A percentile compares a stretch with the other conserved stretches of the same genome.
Conservation (phyloP, 2,329 filamentous ascomycete genomes). For the Epichloe gansuensis region DNA sequence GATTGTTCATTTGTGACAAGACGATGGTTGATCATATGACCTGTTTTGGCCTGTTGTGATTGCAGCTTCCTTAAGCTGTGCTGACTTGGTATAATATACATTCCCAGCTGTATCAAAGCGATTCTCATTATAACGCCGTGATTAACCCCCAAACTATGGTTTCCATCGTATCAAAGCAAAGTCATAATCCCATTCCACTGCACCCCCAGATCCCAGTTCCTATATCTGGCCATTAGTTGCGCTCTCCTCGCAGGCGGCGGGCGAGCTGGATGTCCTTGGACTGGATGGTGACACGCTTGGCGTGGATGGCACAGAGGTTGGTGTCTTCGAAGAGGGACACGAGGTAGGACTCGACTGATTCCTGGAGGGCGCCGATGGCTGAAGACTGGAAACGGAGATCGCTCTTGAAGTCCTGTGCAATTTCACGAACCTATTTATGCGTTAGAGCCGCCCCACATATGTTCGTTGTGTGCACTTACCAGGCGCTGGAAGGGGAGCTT, state of each 20-base stretch:
- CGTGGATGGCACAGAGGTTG: constrained; percentile 96
- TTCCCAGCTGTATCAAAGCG: constrained; percentile 26
- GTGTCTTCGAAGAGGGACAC: constrained; percentile 97
- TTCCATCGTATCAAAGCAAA: constrained; percentile 25
- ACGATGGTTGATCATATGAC: not conserved
- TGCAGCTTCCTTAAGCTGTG: constrained; percentile 10
- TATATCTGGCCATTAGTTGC: constrained; percentile 51
- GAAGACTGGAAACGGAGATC: constrained; percentile 97
- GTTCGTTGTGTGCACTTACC: constrained; percentile 31
- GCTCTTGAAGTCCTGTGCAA: constrained; percentile 90
- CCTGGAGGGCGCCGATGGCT: constrained; percentile 92
- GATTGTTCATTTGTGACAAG: no score
- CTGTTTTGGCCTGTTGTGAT: constrained; percentile 11
- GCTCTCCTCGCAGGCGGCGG: constrained; percentile 86
- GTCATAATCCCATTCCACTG: constrained; percentile 24
- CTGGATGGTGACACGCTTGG: constrained; percentile 98
- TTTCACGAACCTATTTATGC: constrained; percentile 61
- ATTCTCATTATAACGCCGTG: constrained; percentile 32
- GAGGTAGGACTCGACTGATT: constrained; percentile 97
- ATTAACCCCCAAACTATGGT: constrained; percentile 29
- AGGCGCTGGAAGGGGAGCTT: constrained; percentile 97
- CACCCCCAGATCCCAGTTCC: not conserved
- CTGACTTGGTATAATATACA: constrained; percentile 29
- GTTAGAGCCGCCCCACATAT: constrained; percentile 5
- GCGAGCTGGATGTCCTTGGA: constrained; percentile 96